Conservation (phyloP, 2,329 filamentous ascomycete species). For the Dendrostoma leiphaemia region DNA sequence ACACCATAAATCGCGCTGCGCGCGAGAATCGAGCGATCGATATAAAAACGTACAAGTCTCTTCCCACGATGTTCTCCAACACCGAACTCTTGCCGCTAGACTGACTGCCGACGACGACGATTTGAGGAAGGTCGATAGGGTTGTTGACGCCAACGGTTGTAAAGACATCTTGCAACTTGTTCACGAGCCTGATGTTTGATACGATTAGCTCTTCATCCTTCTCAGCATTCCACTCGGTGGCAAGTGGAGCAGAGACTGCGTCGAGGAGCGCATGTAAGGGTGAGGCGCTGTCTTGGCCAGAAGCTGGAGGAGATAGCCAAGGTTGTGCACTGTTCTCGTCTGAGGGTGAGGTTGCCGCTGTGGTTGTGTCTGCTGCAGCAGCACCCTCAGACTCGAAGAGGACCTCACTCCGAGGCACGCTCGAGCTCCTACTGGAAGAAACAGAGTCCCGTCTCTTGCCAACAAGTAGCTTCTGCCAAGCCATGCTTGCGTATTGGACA, state of each 20-base stretch:
- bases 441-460: not conserved
- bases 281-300: not conserved
- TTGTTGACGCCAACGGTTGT: constrained; percentile 98
- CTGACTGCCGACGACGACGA: constrained; percentile 96
- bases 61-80: constrained; percentile 95
- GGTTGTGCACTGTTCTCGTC: not conserved
- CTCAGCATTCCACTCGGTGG: constrained; percentile 52
- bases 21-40: constrained; percentile 12
- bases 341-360: not conserved
- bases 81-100: constrained; percentile 99
- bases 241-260: not conserved
- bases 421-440: not conserved
- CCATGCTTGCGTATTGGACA: not conserved
- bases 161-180: constrained; percentile 99
- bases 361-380: not conserved
- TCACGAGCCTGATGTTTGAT: constrained; percentile 71
- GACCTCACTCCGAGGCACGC: not conserved
- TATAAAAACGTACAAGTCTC: constrained; percentile 80
- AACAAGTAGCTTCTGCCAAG: not conserved
- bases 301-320: not conserved
- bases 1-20: not conserved
- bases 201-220: constrained; percentile 66
- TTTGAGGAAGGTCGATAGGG: constrained; percentile 97
- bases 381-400: not conserved
- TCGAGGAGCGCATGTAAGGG: too few relatives aligned